Percentiles rank a stretch among this genome's conserved stretches.
Evolutionary conservation across 2,329 filamentous ascomycete species (phyloP).

Genomic region (Scytalidium sp.): DNA sequence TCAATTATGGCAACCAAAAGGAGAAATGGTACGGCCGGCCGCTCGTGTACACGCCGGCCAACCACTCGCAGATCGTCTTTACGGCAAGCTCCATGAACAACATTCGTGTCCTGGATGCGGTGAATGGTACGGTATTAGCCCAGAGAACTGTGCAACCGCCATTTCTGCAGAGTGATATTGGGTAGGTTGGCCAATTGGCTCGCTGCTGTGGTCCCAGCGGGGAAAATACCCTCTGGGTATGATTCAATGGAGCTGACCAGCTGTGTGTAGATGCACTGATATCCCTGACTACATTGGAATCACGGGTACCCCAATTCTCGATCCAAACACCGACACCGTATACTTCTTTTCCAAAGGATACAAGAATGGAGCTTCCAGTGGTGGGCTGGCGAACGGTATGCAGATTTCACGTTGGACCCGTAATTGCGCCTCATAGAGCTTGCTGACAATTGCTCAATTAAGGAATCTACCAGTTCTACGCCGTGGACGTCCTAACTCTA

Average conservation of each 20-base stretch:
- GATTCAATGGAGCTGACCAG: slow-evolving; percentile 30
- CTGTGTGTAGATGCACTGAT: slow-evolving; percentile 35
- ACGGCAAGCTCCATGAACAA: slow-evolving; percentile 36
- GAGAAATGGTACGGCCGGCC: slow-evolving; percentile 40
- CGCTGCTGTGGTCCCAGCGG: background rate
- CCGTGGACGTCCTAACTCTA: slow-evolving; percentile 33
- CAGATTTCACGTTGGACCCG: background rate
- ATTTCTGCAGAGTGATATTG: slow-evolving; percentile 26
- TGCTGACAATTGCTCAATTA: slow-evolving; percentile 6
- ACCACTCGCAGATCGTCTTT: slow-evolving; percentile 33
- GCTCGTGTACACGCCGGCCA: slow-evolving; percentile 38
- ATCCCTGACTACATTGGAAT: slow-evolving; percentile 36
- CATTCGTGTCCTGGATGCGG: slow-evolving; percentile 37
- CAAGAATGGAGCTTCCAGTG: slow-evolving; percentile 21
- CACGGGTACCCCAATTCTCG: slow-evolving; percentile 34
- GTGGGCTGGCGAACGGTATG: slow-evolving; percentile 21
- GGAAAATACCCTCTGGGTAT: no score
- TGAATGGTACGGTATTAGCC: slow-evolving; percentile 35
- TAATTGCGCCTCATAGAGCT: background rate
- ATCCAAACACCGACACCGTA: slow-evolving; percentile 30
- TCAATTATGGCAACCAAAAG: slow-evolving; percentile 21
- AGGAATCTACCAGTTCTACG: slow-evolving; percentile 27
- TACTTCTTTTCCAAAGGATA: slow-evolving; percentile 37
- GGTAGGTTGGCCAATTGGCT: background rate
- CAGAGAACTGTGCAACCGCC: slow-evolving; percentile 35